These are phyloP conservation scores for Datura wrightii DNA, from an alignment of 257 asterid genomes.

Conservation along the genomic window DNA sequence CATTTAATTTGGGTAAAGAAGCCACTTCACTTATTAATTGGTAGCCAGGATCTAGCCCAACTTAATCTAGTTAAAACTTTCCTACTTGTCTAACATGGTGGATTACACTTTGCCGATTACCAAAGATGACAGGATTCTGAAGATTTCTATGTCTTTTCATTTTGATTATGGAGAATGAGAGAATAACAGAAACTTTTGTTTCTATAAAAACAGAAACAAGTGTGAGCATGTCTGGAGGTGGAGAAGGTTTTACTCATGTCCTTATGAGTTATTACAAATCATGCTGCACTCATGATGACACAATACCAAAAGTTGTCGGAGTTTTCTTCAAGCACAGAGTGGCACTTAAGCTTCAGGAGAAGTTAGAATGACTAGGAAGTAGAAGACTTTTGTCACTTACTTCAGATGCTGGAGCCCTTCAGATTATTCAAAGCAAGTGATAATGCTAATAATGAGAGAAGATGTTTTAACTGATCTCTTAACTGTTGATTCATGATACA, in stretches of 20 bases:
- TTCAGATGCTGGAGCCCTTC: background rate
- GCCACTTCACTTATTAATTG: background rate
- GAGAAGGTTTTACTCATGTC: background rate
- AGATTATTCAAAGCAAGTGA: slow-evolving; percentile 3
- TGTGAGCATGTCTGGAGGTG: background rate
- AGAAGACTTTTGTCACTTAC: background rate
- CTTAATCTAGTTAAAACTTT: background rate
- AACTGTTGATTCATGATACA: background rate
- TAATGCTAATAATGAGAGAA: too few species aligned
- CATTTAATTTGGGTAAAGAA: background rate
- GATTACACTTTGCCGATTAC: background rate
- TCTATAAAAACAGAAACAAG: background rate
- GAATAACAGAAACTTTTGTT: background rate
- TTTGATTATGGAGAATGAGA: background rate
- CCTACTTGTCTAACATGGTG: background rate
- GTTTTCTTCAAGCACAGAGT: background rate
- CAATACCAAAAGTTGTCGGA: background rate
- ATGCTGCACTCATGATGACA: background rate
- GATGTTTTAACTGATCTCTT: background rate
- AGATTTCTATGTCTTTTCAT: background rate
- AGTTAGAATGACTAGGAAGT: background rate
- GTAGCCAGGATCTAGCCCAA: background rate
- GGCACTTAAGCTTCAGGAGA: background rate
- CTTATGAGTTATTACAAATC: background rate
- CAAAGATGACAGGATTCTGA: background rate